Conservation (phyloP, 345 rosid genomes). For the Ceriops decandra region DNA sequence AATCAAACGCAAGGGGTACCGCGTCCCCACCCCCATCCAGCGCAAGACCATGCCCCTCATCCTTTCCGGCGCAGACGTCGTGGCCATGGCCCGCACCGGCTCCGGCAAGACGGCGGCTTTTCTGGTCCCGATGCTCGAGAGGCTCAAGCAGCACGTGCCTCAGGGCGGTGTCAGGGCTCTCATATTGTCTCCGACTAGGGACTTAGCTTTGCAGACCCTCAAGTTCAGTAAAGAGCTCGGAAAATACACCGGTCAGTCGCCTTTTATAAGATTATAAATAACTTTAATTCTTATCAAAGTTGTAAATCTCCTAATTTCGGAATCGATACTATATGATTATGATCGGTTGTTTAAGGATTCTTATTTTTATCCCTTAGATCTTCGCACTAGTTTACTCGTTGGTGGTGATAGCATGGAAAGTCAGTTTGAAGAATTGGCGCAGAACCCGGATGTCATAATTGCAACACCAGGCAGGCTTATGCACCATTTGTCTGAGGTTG, state of each 20-base stretch:
- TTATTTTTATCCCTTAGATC: constrained; percentile 42
- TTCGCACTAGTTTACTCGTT: constrained; percentile 74
- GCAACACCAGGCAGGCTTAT: constrained; percentile 95
- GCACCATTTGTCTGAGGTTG: constrained; percentile 92
- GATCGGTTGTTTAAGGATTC: background rate
- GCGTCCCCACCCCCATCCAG: constrained; percentile 93
- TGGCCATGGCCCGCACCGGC: constrained; percentile 98
- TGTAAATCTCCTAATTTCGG: too few species aligned
- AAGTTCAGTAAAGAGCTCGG: constrained; percentile 92
- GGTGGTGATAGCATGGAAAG: constrained; percentile 96
- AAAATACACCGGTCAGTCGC: constrained; percentile 58
- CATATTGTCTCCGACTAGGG: constrained; percentile 89
- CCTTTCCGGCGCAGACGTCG: constrained; percentile 87
- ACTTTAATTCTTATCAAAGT: too few species aligned
- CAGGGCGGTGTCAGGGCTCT: constrained; percentile 84
- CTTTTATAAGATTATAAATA: background rate
- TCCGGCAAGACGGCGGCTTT: constrained; percentile 98
- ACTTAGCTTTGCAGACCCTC: constrained; percentile 90
- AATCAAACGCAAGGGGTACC: constrained; percentile 83
- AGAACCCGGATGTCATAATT: constrained; percentile 85
- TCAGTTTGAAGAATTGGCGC: constrained; percentile 89
- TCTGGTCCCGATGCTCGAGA: constrained; percentile 87
- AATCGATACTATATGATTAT: too few species aligned
- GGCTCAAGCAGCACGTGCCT: constrained; percentile 69
- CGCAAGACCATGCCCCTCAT: constrained; percentile 96